Percentiles rank a stretch among this genome's conserved stretches.
phyloP scores from a whole-genome alignment of 2,329 filamentous ascomycete species.

The Claviceps sp. region DNA sequence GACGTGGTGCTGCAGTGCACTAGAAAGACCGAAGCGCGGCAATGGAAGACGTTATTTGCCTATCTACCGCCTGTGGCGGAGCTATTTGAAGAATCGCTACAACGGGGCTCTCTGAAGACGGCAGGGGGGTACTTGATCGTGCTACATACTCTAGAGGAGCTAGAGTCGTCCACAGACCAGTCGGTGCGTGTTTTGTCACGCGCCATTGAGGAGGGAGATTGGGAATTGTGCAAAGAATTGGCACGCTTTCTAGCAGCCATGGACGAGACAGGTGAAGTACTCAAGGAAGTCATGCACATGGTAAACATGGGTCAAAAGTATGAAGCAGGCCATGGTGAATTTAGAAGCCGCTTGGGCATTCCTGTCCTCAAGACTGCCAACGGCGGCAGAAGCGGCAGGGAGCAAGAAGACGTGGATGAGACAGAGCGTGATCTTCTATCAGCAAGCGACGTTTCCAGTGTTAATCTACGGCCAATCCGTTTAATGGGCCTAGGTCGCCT shows the following conservation, averaged over 20 bases:
- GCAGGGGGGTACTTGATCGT: slow-evolving; percentile 94
- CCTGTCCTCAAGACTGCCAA: slow-evolving; percentile 17
- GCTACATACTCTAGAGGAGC: slow-evolving; percentile 67
- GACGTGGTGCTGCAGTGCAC: slow-evolving; percentile 96
- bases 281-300: slow-evolving; percentile 57
- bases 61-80: slow-evolving; percentile 83
- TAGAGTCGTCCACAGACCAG: slow-evolving; percentile 57
- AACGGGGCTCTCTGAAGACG: slow-evolving; percentile 77
- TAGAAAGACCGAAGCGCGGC: slow-evolving; percentile 87
- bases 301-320: slow-evolving; percentile 30
- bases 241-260: slow-evolving; percentile 90
- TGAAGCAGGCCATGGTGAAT: slow-evolving; percentile 13
- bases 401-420: slow-evolving; percentile 16
- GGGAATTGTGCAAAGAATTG: slow-evolving; percentile 90
- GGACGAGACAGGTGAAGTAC: slow-evolving; percentile 70
- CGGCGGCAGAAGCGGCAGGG: slow-evolving; percentile 17
- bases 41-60: slow-evolving; percentile 86
- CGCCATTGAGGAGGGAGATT: slow-evolving; percentile 76
- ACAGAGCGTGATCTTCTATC: slow-evolving; percentile 24
- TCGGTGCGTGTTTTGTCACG: slow-evolving; percentile 68
- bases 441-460: slow-evolving; percentile 23
- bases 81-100: slow-evolving; percentile 83
- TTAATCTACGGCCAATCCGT: slow-evolving; percentile 20
- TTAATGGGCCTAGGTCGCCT: slow-evolving; percentile 5
- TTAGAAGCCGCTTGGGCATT: slow-evolving; percentile 19